phyloP scores from a whole-genome alignment of 2,329 filamentous ascomycete species.

The Bipolaris victoriae region DNA sequence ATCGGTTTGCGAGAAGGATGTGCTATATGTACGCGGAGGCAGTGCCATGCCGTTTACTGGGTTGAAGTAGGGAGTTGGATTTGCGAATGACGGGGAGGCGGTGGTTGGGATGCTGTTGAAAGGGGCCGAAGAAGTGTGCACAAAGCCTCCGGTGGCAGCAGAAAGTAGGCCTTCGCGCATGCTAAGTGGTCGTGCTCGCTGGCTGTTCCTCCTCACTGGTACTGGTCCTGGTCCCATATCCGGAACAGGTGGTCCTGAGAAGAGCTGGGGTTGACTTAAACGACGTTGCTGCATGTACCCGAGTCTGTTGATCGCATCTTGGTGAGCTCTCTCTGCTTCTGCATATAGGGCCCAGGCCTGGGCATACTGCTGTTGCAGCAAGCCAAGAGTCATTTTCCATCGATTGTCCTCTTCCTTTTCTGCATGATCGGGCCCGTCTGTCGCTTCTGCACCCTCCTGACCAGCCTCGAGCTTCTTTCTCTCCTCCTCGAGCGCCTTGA shows the following conservation, averaged over 20 bases:
- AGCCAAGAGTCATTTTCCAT: conserved; percentile 62
- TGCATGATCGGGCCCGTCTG: conserved; percentile 50
- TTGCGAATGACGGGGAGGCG: conserved; percentile 60
- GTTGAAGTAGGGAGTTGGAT: conserved; percentile 60
- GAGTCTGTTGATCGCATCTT: conserved; percentile 51
- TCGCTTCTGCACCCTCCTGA: conserved; percentile 51
- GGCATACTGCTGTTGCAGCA: conserved; percentile 59
- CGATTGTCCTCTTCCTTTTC: conserved; percentile 58
- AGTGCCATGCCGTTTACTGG: conserved; percentile 67
- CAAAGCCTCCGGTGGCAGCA: conserved; percentile 41
- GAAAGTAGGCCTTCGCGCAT: conserved; percentile 46
- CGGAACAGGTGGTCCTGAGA: conserved; percentile 38
- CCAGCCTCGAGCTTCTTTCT: conserved; percentile 60
- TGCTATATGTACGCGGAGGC: conserved; percentile 34
- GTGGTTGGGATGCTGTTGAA: conserved; percentile 57
- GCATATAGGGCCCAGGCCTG: conserved; percentile 44
- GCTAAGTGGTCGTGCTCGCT: conserved; percentile 49
- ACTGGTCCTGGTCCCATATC: conserved; percentile 32
- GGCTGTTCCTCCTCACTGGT: conserved; percentile 47
- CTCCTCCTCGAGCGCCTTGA: conserved; percentile 76
- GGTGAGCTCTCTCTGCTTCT: conserved; percentile 47
- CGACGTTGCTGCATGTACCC: conserved; percentile 49
- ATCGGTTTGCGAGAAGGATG: conserved; percentile 64
- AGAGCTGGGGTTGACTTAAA: conserved; percentile 49
- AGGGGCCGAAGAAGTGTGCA: conserved; percentile 47